Evolutionary conservation across 2,329 filamentous ascomycete species (phyloP).

Genomic region (Penicillium sp.): DNA sequence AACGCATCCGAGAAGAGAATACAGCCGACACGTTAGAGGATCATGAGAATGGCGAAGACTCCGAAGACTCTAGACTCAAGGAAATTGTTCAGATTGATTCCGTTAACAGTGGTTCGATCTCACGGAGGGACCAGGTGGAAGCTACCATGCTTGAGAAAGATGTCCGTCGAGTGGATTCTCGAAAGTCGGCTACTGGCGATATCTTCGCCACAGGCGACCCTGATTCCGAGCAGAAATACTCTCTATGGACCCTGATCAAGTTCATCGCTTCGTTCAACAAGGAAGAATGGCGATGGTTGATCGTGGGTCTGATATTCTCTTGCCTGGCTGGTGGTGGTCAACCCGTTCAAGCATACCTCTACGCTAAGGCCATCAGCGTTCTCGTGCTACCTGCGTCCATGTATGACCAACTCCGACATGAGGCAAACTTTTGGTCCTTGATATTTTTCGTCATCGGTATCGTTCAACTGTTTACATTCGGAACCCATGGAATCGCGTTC

Average conservation of each 20-base stretch:
- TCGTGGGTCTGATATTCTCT: constrained; percentile 70
- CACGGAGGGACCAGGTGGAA: not conserved
- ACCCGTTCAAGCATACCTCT: constrained; percentile 75
- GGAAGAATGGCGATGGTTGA: constrained; percentile 70
- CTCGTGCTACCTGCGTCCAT: constrained; percentile 59
- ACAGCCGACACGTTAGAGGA: not conserved
- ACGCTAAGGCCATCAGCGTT: constrained; percentile 81
- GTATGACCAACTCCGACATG: constrained; percentile 61
- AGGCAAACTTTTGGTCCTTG: constrained; percentile 81
- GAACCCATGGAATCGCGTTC: constrained; percentile 70
- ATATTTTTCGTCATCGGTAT: constrained; percentile 88
- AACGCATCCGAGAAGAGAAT: not conserved
- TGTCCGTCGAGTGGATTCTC: not conserved
- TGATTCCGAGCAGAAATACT: constrained; percentile 52
- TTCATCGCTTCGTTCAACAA: constrained; percentile 79
- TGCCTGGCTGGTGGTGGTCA: constrained; percentile 80
- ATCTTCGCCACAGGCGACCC: not conserved
- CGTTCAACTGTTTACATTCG: constrained; percentile 69
- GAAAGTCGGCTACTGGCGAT: not conserved
- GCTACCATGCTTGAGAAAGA: not conserved
- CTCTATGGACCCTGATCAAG: constrained; percentile 73
- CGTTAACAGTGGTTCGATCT: not conserved
- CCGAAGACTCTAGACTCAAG: not conserved
- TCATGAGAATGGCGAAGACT: not conserved
- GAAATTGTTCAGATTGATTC: not conserved